Evolutionary conservation across 805 yeast genomes (phyloP), one percentile per base, ranked within the genome.

Genomic region (Maudiozyma serrabonitensis): DNA sequence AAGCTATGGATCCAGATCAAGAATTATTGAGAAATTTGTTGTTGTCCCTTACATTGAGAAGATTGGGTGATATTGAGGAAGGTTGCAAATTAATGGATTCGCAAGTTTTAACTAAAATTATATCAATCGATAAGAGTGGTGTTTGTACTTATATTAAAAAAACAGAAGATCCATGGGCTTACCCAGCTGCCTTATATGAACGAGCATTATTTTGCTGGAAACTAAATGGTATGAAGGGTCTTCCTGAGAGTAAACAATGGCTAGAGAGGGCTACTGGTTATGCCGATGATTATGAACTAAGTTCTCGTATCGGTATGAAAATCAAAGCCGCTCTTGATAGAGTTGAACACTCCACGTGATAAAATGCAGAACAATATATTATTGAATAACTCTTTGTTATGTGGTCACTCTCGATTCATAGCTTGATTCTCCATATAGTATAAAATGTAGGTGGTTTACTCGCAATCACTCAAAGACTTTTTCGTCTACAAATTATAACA

Each of bases 211-310:
- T 86, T 60, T 79, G 79, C 45, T 91, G 97, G 97, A 73, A 76
- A 54, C 55, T 72, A 46, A 56, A 70, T 2, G 84, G 84, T 6
- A 61, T 73, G 51, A 67, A 68, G 3, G 80, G 81, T 0, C 62
- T 78, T 31, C 68, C 69, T 44, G 75, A 76, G 57, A 68, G 80
- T 16, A 71, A 72, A 60, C 73, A 73, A 16, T 90, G 95, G 91
- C 70, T 90, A 52, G 75, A 73, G 44, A 76, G 79, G 55, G 88
- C 95, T 0, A 82, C 81, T 52, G 69, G 69, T 39, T 89, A 84
- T 62, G 80, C 89, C 18, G 95, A 84, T 25, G 97, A 91, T 66
- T 91, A 88, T 66, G 97, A 91, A 64, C 74, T 90, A 60, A 88
- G 96, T 67, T 85, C 95, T 15, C 75, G 97, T 54, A 79, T 95